These are phyloP conservation scores for Chlorophyllum brunneum DNA, from an alignment of 768 basidiomycete species.

Conservation along the genomic window DNA sequence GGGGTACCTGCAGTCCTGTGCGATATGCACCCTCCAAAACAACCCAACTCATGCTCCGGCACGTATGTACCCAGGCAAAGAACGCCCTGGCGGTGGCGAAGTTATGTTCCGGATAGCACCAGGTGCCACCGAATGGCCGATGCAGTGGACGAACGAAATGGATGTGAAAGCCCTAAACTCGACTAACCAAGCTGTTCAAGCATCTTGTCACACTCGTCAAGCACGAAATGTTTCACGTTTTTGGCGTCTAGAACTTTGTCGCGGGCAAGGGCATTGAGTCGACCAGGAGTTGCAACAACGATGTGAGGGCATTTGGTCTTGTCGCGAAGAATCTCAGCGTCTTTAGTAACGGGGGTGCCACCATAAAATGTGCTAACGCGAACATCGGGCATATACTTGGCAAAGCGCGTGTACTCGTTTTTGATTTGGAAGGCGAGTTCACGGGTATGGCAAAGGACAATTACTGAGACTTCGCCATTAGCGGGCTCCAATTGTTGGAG, in stretches of 20 bases:
- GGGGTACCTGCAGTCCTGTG: not conserved
- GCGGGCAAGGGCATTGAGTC: conserved; percentile 90
- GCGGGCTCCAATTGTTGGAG: conserved; percentile 98
- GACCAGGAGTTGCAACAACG: conserved; percentile 96
- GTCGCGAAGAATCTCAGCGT: conserved; percentile 90
- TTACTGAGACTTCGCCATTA: conserved; percentile 94
- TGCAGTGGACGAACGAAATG: conserved; percentile 45
- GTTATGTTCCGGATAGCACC: conserved; percentile 15
- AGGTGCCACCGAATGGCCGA: conserved; percentile 39
- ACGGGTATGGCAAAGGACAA: conserved; percentile 98
- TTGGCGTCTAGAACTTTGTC: conserved; percentile 95
- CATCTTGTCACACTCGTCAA: conserved; percentile 99
- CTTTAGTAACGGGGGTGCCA: conserved; percentile 91
- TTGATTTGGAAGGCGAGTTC: conserved; percentile 99
- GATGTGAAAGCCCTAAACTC: conserved; percentile 46
- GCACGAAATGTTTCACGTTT: conserved; percentile 97
- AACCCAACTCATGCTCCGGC: not conserved
- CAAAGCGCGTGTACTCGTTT: conserved; percentile 99
- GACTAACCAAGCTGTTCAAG: conserved; percentile 99
- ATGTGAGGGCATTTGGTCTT: conserved; percentile 98
- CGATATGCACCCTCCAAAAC: conserved; percentile 1
- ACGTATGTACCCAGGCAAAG: conserved; percentile 5
- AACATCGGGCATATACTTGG: conserved; percentile 99
- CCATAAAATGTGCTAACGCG: conserved; percentile 98
- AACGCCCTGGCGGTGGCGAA: conserved; percentile 8